Percentiles rank a stretch among this genome's conserved stretches.
These are phyloP conservation scores for Musa balbisiana DNA, from an alignment of 202 grass and related monocot species.

Conservation along the genomic window DNA sequence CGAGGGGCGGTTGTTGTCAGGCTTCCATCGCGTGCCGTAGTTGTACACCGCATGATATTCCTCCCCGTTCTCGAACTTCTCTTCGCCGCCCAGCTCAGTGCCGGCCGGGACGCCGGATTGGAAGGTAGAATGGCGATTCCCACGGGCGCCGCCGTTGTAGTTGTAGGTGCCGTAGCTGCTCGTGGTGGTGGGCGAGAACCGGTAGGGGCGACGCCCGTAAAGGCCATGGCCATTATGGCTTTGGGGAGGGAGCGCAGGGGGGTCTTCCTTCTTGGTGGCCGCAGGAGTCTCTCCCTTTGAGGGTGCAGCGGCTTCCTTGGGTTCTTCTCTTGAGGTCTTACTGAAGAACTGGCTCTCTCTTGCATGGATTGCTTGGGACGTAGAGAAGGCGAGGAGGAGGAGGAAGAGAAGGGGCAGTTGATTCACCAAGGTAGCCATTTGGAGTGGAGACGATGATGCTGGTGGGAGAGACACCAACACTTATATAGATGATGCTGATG, in stretches of 20 bases:
- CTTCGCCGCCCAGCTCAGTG: not conserved
- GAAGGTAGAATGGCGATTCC: too few species aligned
- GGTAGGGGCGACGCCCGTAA: conserved; percentile 15
- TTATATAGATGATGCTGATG: not conserved
- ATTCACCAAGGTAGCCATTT: conserved; percentile 17
- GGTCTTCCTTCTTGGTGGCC: not conserved
- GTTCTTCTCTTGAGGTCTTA: conserved; percentile 11
- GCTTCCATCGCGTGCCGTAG: not conserved
- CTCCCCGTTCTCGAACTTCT: too few species aligned
- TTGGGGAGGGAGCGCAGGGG: not conserved
- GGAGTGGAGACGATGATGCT: not conserved
- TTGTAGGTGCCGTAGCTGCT: not conserved
- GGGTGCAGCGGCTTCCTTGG: not conserved
- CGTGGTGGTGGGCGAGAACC: conserved; percentile 14
- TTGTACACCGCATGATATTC: too few species aligned
- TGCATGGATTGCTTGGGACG: not conserved
- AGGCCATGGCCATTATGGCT: conserved; percentile 35
- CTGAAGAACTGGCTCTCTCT: conserved; percentile 27
- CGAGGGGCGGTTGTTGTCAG: conserved; percentile 1
- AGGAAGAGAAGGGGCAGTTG: conserved; percentile 18
- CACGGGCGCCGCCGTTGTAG: not conserved
- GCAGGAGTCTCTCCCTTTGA: not conserved
- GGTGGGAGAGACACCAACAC: too few species aligned
- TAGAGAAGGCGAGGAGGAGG: conserved; percentile 20
- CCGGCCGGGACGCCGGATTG: too few species aligned